Base-by-base conservation (phyloP, 805 yeast species). In the Lachancea lanzarotensis region DNA sequence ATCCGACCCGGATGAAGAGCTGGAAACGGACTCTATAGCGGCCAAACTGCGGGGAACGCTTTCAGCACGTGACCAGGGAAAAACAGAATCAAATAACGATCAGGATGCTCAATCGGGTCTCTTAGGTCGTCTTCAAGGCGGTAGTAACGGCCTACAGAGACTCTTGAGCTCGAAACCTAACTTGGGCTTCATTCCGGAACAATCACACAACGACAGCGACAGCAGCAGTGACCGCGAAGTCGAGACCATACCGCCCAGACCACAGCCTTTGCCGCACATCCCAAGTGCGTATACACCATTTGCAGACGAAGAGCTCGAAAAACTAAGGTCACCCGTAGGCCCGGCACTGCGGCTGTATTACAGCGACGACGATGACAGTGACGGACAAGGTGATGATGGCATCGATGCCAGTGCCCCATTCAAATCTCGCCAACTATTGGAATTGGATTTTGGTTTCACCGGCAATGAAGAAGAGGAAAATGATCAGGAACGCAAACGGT, bases 231-330 rank as follows among this genome's bases (percentile, higher is more conserved):
- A 67, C 20, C 63, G 63, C 35, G 76, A 72, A 42, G 65, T 79
- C n/a, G 85, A 80, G 49, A 56, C 59, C 34, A 71, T 71, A 18
- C 75, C 83, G 5, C 57, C 60, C 18, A 57, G 55, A 30, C 62
- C 59, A 25, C 62, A 62, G 2, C 73, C 68, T 18, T 49, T 70
- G 19, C 69, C 72, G 2, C 70, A 73, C 47, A 56, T 65, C 5
- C 82, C 83, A 20, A 52, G 64, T 49, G 72, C 70, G 34, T 62
- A 70, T 49, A 70, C 69, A n/a, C 70, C 73, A 1, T 62, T 74
- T 26, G 54, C 63, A 10, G 53, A 58, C 3, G 59, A 60, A 45
- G 66, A 68, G 55, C 16, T 63, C 46, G 46, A 41, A 25, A 52
- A 57, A 49, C 45, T 64, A 52, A 49, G 55, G 29, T 45, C 57